Percentiles rank a stretch among this genome's conserved stretches.
phyloP scores from a whole-genome alignment of 1,139 yeast species.

The Yarrowia galli region DNA sequence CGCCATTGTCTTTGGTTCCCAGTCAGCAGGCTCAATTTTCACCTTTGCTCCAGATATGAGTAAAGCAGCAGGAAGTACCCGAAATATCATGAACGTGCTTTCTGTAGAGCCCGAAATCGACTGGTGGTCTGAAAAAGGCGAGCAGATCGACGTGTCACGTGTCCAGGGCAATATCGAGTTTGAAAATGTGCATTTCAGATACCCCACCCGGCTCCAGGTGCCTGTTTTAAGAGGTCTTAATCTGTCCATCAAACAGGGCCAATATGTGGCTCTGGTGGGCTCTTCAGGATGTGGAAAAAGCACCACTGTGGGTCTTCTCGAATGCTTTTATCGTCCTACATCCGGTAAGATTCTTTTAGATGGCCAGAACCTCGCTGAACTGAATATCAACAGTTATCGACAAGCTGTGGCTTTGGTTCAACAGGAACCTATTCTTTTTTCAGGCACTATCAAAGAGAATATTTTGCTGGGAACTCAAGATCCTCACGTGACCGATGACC shows the following conservation, averaged over 20 bases:
- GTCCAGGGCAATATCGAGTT: constrained; percentile 67
- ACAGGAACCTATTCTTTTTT: constrained; percentile 87
- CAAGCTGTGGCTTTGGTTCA: constrained; percentile 77
- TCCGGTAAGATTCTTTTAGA: constrained; percentile 74
- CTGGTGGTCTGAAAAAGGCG: constrained; percentile 61
- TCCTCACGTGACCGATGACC: constrained; percentile 56
- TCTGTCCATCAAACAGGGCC: constrained; percentile 75
- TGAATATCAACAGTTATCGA: constrained; percentile 75
- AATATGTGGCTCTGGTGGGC: constrained; percentile 91
- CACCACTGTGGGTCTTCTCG: constrained; percentile 79
- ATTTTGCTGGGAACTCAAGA: constrained; percentile 73
- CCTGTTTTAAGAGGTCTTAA: constrained; percentile 71
- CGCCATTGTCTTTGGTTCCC: constrained; percentile 78
- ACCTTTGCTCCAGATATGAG: constrained; percentile 84
- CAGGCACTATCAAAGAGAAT: constrained; percentile 86
- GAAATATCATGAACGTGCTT: constrained; percentile 75
- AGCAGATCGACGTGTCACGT: too few relatives aligned
- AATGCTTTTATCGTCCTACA: constrained; percentile 79
- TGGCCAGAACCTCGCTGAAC: constrained; percentile 67
- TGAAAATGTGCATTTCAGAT: constrained; percentile 70
- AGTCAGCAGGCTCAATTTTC: constrained; percentile 83
- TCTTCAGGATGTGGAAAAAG: constrained; percentile 97
- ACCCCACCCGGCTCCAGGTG: constrained; percentile 83
- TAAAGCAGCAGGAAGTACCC: constrained; percentile 64
- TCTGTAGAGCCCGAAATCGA: constrained; percentile 71